Percentiles rank a stretch among this genome's conserved stretches.
Conservation (phyloP, 192 early-diverging fungal genomes). For the Thamnidium elegans region DNA sequence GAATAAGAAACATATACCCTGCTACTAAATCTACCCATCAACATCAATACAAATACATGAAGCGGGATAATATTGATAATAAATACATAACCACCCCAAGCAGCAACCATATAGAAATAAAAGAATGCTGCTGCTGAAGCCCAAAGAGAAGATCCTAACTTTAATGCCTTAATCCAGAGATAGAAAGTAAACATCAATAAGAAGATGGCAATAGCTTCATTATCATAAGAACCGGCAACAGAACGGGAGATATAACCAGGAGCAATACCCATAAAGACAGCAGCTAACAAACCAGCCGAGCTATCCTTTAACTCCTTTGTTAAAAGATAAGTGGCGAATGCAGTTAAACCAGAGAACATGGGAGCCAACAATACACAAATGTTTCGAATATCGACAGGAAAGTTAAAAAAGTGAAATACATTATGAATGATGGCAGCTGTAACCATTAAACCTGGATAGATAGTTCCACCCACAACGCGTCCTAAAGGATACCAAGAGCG, state of each 20-base stretch:
- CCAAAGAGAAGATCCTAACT: conserved; percentile 90
- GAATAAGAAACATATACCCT: conserved; percentile 96
- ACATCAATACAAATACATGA: conserved; percentile 88
- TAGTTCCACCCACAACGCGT: conserved; percentile 97
- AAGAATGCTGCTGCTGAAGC: conserved; percentile 83
- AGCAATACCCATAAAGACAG: conserved; percentile 96
- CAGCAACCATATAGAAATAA: conserved; percentile 99
- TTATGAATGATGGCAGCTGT: conserved; percentile 95
- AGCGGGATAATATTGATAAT: conserved; percentile 99
- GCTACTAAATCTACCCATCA: conserved; percentile 95
- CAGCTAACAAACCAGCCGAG: conserved; percentile 93
- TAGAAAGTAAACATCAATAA: conserved; percentile 97
- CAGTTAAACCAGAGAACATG: conserved; percentile 94
- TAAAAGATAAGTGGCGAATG: conserved; percentile 90
- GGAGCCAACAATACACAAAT: conserved; percentile 98
- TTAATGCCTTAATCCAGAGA: conserved; percentile 96
- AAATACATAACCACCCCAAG: conserved; percentile 99
- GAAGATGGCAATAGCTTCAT: conserved; percentile 99
- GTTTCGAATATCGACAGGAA: conserved; percentile 97
- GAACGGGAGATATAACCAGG: conserved; percentile 99
- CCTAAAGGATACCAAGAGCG: conserved; percentile 98
- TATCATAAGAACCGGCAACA: conserved; percentile 99
- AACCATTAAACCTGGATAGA: conserved; percentile 99
- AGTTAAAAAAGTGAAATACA: conserved; percentile 88
- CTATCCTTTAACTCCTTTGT: conserved; percentile 89